phyloP scores from a whole-genome alignment of 2,329 filamentous ascomycete species.

The Pezicula rhizophila region DNA sequence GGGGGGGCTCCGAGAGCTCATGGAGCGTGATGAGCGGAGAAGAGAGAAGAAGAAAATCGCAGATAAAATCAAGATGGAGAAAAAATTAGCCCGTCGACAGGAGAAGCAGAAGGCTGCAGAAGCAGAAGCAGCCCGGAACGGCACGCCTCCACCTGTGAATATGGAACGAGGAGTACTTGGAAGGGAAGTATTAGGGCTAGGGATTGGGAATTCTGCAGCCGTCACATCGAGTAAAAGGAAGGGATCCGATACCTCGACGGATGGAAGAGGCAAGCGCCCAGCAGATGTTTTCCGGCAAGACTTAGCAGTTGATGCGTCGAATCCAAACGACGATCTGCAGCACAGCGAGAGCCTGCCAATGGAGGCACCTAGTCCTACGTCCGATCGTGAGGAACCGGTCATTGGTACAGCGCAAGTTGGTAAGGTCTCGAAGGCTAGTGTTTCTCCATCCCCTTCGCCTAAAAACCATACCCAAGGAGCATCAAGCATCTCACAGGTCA shows the following conservation, averaged over 20 bases:
- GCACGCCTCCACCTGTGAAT: constrained; percentile 47
- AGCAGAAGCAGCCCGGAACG: constrained; percentile 45
- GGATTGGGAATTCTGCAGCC: constrained; percentile 48
- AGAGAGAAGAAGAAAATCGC: constrained; percentile 66
- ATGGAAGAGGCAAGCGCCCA: constrained; percentile 27
- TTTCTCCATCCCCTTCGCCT: constrained; percentile 40
- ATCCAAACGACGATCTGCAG: constrained; percentile 8
- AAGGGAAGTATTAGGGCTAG: constrained; percentile 50
- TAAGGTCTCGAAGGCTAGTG: constrained; percentile 40
- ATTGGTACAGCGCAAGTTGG: constrained; percentile 42
- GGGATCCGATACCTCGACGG: constrained; percentile 32
- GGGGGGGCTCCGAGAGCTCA: constrained; percentile 74
- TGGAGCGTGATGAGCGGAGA: constrained; percentile 82
- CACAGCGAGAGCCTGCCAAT: constrained; percentile 18
- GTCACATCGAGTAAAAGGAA: constrained; percentile 52
- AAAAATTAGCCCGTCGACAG: constrained; percentile 57
- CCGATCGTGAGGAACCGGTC: constrained; percentile 28
- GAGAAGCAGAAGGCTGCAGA: constrained; percentile 60
- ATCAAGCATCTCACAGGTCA: constrained; percentile 47
- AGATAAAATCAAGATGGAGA: constrained; percentile 62
- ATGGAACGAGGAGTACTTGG: constrained; percentile 56
- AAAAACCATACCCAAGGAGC: constrained; percentile 37
- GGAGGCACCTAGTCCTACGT: constrained; percentile 23
- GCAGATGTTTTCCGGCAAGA: constrained; percentile 18
- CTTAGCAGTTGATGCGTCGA: constrained; percentile 9